Evolutionary conservation across 371 early-diverging fungal genomes (phyloP).

Genomic region (Gilbertella persicaria): DNA sequence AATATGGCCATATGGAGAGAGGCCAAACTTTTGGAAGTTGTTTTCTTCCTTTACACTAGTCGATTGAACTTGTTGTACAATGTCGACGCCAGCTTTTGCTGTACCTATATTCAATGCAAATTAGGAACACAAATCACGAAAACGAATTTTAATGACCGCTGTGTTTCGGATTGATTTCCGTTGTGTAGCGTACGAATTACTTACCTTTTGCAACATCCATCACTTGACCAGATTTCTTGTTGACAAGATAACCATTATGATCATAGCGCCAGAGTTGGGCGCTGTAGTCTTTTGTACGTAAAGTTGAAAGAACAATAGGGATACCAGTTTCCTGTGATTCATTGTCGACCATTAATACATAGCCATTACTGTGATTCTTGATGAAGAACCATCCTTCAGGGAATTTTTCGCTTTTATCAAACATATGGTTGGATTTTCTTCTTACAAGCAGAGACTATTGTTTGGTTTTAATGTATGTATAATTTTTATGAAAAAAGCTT

Average conservation of each 20-base stretch:
- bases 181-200: constrained; percentile 4
- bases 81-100: constrained; percentile 48
- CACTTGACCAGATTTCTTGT: constrained; percentile 58
- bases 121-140: constrained; percentile 5
- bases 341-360: constrained; percentile 50
- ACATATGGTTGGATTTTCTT: constrained; percentile 18
- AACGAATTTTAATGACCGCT: constrained; percentile 7
- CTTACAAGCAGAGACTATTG: no score
- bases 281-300: constrained; percentile 38
- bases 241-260: constrained; percentile 49
- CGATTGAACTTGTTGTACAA: constrained; percentile 47
- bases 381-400: constrained; percentile 64
- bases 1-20: constrained; percentile 45
- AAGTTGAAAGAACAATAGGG: constrained; percentile 37
- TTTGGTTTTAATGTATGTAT: no score
- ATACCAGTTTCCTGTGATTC: constrained; percentile 31
- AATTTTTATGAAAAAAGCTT: no score
- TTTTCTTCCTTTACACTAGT: constrained; percentile 28
- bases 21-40: constrained; percentile 37
- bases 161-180: constrained; percentile 11
- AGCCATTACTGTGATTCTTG: constrained; percentile 55
- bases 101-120: constrained; percentile 30
- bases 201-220: constrained; percentile 61
- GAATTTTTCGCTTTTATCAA: constrained; percentile 37
- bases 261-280: constrained; percentile 62